Conservation (phyloP, 306 rosid species). For the Ochetophila trinervis region DNA sequence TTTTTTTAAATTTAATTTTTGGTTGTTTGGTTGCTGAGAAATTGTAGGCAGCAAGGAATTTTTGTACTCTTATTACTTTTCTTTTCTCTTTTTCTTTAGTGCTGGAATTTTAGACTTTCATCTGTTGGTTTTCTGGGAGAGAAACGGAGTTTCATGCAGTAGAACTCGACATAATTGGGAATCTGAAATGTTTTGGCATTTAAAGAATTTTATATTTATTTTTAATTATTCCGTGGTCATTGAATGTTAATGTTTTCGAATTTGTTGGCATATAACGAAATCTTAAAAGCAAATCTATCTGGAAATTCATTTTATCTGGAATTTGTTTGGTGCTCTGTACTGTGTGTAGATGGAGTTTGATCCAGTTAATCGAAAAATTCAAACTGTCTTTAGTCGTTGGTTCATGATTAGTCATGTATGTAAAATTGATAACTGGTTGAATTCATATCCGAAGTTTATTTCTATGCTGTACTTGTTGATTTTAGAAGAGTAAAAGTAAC, state of each 20-base stretch:
- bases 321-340: no score
- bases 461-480: no score
- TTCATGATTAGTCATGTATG: no score
- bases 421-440: no score
- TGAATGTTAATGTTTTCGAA: neutral
- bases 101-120: no score
- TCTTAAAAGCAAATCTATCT: neutral
- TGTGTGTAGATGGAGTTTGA: neutral
- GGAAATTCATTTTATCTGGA: no score
- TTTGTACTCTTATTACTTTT: no score
- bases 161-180: no score
- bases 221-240: no score
- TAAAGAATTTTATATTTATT: neutral
- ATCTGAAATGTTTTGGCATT: neutral
- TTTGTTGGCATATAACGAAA: neutral
- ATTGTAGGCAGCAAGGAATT: neutral
- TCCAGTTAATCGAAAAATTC: neutral
- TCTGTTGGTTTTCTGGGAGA: neutral
- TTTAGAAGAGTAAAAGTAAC: no score
- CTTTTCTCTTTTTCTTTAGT: no score
- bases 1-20: neutral
- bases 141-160: neutral
- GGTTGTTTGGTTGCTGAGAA: conserved; percentile 9
- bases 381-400: neutral
- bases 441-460: no score